Evolutionary conservation across 129 eudicot genomes (phyloP), one percentile per base, ranked within the genome.

Genomic region (Gnaphalium uliginosum): DNA sequence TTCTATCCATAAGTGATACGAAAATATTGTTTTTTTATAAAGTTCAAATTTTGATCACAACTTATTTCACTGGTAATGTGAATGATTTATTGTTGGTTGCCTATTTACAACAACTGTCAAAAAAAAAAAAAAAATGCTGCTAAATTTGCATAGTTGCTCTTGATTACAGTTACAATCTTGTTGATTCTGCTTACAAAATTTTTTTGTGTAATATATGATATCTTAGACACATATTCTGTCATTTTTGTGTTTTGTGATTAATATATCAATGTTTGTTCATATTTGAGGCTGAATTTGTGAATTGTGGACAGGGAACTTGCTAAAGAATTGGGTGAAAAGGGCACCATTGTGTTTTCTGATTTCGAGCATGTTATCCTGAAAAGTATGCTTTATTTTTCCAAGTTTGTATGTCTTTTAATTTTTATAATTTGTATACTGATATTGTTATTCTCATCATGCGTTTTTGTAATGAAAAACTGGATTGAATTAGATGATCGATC

Each of bases 251-350:
- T 46, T 50, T 75, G 9, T 76, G 41, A 26, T 32, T 32, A 69
- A 48, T 60, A 19, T 53, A 51, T 60, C 21, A 14, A 53, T 23
- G 60, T 2, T 51, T 78, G 3, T 59, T 19, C 22, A 14, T 9
- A 0, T 81, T 76, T 76, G 63, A 48, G 51, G n/a, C 75, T 75
- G 10, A 46, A 43, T 71, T 71, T 79, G 8, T 29, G n/a, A 71
- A 73, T 66, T 41, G 23, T 86, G 30, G 41, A 66, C 91, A 94
- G 98, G 22, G 98, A 91, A 66, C 93, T 93, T 81, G 98, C 97
- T 46, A 82, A 67, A 84, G 97, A 69, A 77, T 79, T 90, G 96
- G 97, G 88, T 59, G 90, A 90, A 30, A 90, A 84, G 88, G 98
- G 90, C 24, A 80, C 84, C 41, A 85, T 90, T 53, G 81, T 85